These are phyloP conservation scores for Sclerotinia subarctica DNA, from an alignment of 2,329 filamentous ascomycete species.

Conservation along the genomic window DNA sequence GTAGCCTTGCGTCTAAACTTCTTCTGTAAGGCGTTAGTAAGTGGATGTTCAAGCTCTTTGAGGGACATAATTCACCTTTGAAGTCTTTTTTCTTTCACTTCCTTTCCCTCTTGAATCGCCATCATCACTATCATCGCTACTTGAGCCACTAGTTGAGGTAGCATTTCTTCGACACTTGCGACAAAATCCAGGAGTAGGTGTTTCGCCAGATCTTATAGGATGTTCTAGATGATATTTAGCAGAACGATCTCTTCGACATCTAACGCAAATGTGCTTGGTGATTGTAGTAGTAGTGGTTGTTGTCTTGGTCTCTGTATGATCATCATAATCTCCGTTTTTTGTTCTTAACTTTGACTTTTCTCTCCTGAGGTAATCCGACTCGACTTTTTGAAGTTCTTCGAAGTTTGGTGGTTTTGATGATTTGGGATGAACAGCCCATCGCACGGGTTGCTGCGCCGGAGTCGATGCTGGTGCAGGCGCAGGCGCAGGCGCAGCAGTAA, in stretches of 20 bases:
- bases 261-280: slow-evolving; percentile 45
- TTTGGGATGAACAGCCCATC: not conserved
- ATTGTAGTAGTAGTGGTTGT: slow-evolving; percentile 27
- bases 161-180: slow-evolving; percentile 40
- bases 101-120: not conserved
- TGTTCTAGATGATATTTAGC: slow-evolving; percentile 41
- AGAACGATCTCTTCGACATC: slow-evolving; percentile 44
- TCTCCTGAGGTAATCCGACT: slow-evolving; percentile 25
- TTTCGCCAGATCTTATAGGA: slow-evolving; percentile 36
- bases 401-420: slow-evolving; percentile 19
- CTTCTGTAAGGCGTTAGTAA: not conserved
- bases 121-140: slow-evolving; percentile 17
- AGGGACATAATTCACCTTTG: not conserved
- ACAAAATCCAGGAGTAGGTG: slow-evolving; percentile 40
- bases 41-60: not conserved
- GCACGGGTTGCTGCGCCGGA: not conserved
- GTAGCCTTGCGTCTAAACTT: not conserved
- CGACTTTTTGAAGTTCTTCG: slow-evolving; percentile 26
- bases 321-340: not conserved
- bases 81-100: not conserved
- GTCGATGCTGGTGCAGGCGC: slow-evolving; percentile 17
- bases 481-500: not conserved
- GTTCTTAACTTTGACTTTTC: not conserved
- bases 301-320: not conserved
- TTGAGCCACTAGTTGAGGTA: slow-evolving; percentile 29